Percentiles rank a stretch among this genome's conserved stretches.
phyloP scores from a whole-genome alignment of 257 asterid genomes.

The Przewalskia tangutica region DNA sequence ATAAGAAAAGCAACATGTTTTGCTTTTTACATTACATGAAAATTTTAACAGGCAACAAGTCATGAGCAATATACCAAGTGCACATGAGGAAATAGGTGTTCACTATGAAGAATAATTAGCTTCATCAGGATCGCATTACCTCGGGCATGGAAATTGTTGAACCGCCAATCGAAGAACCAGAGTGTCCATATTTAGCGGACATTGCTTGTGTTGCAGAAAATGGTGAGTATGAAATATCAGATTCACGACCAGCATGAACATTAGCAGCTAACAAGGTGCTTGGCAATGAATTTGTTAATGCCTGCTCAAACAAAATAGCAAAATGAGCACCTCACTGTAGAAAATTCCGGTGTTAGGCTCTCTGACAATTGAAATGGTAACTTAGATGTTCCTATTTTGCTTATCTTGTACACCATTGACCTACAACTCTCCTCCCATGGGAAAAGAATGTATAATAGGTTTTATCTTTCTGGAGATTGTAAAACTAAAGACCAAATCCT shows the following conservation, averaged over 20 bases:
- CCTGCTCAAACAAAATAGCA: constrained; percentile 25
- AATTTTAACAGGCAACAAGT: neutral
- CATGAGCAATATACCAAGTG: neutral
- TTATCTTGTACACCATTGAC: neutral
- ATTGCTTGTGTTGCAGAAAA: constrained; percentile 44
- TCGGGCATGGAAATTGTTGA: constrained; percentile 60
- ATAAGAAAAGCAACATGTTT: neutral
- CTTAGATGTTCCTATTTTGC: neutral
- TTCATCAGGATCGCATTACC: constrained; percentile 26
- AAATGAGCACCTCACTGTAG: neutral
- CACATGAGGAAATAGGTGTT: neutral
- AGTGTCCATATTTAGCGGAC: constrained; percentile 48
- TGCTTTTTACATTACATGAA: neutral
- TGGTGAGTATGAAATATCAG: constrained; percentile 55
- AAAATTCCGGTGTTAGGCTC: neutral
- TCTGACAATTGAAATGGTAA: neutral
- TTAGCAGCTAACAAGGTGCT: constrained; percentile 48
- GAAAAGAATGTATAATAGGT: neutral
- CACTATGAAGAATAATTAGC: neutral
- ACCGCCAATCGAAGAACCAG: constrained; percentile 42
- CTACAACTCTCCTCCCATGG: neutral
- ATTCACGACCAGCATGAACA: constrained; percentile 50
- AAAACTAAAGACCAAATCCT: neutral
- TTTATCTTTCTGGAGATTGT: neutral
- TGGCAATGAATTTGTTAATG: constrained; percentile 48